Conservation (phyloP, 805 yeast species). For the Myxozyma geophila region DNA sequence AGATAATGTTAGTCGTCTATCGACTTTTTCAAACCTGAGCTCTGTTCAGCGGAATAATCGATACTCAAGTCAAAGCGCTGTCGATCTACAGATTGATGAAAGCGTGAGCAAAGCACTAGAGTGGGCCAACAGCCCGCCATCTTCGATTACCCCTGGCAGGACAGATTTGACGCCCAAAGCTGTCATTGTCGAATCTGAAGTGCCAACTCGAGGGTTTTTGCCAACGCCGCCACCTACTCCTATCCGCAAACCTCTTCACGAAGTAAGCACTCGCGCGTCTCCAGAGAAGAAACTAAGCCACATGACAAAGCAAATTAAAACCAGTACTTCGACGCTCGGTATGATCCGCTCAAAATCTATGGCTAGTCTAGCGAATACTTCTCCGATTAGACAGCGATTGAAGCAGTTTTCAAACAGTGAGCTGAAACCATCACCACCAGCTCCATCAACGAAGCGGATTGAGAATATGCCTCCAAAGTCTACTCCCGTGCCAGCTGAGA, state of each 20-base stretch:
- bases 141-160: neutral
- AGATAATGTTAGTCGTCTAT: neutral
- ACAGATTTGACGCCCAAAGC: neutral
- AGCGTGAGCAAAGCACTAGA: constrained; percentile 9
- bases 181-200: neutral
- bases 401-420: neutral
- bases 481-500: neutral
- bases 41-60: neutral
- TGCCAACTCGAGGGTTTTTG: neutral
- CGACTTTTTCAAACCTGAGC: neutral
- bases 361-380: too few species aligned
- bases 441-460: neutral
- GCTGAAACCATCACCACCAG: neutral
- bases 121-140: constrained; percentile 15
- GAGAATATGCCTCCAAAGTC: neutral
- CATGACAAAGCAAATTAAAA: neutral
- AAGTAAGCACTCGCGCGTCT: neutral
- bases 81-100: constrained; percentile 13
- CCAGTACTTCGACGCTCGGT: neutral
- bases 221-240: constrained; percentile 1
- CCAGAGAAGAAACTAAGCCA: neutral
- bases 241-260: neutral
- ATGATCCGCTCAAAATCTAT: neutral
- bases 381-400: too few species aligned
- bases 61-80: neutral